phyloP scores from a whole-genome alignment of 140 eudicot species.

The Oenanthe javanica region DNA sequence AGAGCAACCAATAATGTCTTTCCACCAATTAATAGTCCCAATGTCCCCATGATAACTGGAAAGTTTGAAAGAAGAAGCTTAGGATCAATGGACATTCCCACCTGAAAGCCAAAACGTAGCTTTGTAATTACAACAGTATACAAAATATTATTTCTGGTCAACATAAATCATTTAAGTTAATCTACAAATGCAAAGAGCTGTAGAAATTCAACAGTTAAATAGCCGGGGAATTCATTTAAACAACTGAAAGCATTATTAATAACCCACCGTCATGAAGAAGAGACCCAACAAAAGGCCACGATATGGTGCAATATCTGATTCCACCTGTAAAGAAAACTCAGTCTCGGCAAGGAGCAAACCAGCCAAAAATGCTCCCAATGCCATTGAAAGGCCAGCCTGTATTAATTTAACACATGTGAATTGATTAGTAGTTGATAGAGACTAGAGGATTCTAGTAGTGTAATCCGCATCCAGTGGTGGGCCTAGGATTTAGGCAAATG shows the following conservation, averaged over 20 bases:
- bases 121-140: conserved; percentile 1
- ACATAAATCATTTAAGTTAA: not conserved
- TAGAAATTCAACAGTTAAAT: not conserved
- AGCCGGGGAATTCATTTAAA: not conserved
- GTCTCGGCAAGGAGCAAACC: conserved; percentile 99
- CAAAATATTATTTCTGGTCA: conserved; percentile 2
- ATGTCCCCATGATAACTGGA: conserved; percentile 76
- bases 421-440: not conserved
- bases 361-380: conserved; percentile 98
- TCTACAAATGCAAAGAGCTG: not conserved
- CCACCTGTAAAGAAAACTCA: conserved; percentile 96
- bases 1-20: conserved; percentile 79
- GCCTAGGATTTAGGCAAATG: not conserved
- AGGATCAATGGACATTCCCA: conserved; percentile 99
- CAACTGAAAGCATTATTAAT: not conserved
- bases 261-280: conserved; percentile 93
- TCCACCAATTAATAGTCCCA: conserved; percentile 82
- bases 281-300: conserved; percentile 99
- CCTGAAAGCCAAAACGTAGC: conserved; percentile 42
- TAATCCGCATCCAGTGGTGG: not conserved
- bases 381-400: conserved; percentile 99
- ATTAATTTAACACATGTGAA: conserved; percentile 11
- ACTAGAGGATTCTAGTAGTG: not conserved
- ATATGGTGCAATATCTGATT: conserved; percentile 99
- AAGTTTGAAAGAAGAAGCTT: conserved; percentile 89